Evolutionary conservation across 768 basidiomycete species (phyloP).

Genomic region (Suillus occidentalis): DNA sequence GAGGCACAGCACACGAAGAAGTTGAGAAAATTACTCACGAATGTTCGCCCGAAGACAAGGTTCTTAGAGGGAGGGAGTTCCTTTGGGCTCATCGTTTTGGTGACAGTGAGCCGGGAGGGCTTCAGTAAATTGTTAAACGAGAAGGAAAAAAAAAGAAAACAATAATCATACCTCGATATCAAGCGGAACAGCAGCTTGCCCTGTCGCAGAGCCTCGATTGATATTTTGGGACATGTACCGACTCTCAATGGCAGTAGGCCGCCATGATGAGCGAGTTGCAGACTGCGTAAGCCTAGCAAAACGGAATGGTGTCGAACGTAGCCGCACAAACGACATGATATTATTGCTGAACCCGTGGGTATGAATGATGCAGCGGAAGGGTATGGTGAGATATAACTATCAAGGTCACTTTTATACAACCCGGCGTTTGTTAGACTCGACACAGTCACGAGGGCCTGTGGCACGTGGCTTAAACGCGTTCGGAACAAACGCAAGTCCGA

Average conservation of each 20-base stretch:
- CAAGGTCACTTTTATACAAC: constrained; percentile 26
- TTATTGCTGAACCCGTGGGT: constrained; percentile 1
- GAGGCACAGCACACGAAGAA: constrained; percentile 13
- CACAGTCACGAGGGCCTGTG: background rate
- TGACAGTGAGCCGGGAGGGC: constrained; percentile 54
- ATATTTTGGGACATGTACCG: constrained; percentile 15
- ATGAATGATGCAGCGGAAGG: background rate
- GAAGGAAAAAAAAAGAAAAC: background rate
- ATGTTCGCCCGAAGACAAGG: constrained; percentile 83
- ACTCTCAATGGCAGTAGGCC: constrained; percentile 8
- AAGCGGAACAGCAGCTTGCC: constrained; percentile 41
- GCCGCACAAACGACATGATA: constrained; percentile 24
- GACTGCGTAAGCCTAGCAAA: constrained; percentile 9
- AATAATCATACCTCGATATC: constrained; percentile 50
- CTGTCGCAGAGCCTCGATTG: constrained; percentile 46
- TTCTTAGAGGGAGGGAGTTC: constrained; percentile 61
- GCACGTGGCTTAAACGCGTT: no score
- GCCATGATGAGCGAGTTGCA: constrained; percentile 12
- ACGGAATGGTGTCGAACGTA: constrained; percentile 16
- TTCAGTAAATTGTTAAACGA: constrained; percentile 25
- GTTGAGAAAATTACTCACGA: constrained; percentile 47
- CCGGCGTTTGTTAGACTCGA: background rate
- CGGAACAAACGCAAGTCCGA: no score
- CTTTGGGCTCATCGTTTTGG: constrained; percentile 51
- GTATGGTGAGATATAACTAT: background rate